These are phyloP conservation scores for Cinchona pubescens DNA, from an alignment of 257 asterid genomes.

Conservation along the genomic window DNA sequence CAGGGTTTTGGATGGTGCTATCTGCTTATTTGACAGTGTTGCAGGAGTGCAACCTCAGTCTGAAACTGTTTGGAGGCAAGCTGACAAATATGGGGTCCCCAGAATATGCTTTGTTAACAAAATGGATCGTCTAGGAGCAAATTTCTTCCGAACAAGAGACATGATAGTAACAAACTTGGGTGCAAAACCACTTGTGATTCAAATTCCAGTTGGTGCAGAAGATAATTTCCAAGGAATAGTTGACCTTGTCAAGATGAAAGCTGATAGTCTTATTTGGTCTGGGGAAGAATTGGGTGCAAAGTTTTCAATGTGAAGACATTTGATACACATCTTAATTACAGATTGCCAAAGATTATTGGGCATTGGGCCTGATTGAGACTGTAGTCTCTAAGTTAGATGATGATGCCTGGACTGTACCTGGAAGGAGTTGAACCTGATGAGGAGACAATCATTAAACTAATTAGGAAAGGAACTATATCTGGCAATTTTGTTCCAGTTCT, in stretches of 20 bases:
- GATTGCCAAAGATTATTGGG: slow-evolving; percentile 65
- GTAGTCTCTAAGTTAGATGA: slow-evolving; percentile 80
- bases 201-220: slow-evolving; percentile 83
- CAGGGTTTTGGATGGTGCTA: slow-evolving; percentile 90
- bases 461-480: slow-evolving; percentile 68
- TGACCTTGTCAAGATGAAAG: slow-evolving; percentile 86
- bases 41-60: slow-evolving; percentile 99
- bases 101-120: slow-evolving; percentile 95
- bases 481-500: slow-evolving; percentile 72
- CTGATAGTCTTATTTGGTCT: slow-evolving; percentile 73
- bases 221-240: slow-evolving; percentile 76
- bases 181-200: slow-evolving; percentile 87
- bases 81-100: slow-evolving; percentile 95
- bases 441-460: slow-evolving; percentile 59
- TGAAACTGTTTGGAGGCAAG: slow-evolving; percentile 99
- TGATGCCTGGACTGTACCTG: slow-evolving; percentile 76
- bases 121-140: slow-evolving; percentile 98
- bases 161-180: slow-evolving; percentile 89
- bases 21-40: slow-evolving; percentile 93
- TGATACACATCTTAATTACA: slow-evolving; percentile 72
- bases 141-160: slow-evolving; percentile 86
- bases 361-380: slow-evolving; percentile 69
- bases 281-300: slow-evolving; percentile 99
- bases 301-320: slow-evolving; percentile 65
- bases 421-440: slow-evolving; percentile 93